Percentiles rank a stretch among this genome's conserved stretches.
These are phyloP conservation scores for Stephanodiscus minutulus DNA, from an alignment of 108 stramenopile species.

Conservation along the genomic window DNA sequence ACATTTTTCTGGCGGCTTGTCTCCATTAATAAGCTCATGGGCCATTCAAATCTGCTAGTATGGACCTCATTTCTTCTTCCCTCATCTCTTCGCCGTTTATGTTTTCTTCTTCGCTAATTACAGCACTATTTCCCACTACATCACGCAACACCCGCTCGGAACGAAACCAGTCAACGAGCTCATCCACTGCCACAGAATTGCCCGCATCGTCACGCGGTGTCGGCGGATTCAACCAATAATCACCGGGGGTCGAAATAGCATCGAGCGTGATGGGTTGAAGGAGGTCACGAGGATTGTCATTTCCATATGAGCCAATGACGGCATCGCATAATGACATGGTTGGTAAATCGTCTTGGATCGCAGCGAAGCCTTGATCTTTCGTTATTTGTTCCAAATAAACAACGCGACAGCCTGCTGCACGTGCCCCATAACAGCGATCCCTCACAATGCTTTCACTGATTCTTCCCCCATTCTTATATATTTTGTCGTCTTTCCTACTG, in stretches of 20 bases:
- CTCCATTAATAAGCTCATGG: slow-evolving; percentile 18
- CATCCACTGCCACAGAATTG: slow-evolving; percentile 51
- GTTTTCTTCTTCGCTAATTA: not conserved
- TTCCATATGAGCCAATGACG: slow-evolving; percentile 45
- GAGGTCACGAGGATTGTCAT: slow-evolving; percentile 45
- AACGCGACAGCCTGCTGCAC: slow-evolving; percentile 68
- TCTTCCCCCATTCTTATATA: not conserved
- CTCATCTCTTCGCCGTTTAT: slow-evolving; percentile 35
- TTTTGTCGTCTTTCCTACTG: not conserved
- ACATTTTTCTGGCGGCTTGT: not conserved
- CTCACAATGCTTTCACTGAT: slow-evolving; percentile 13
- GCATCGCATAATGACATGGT: slow-evolving; percentile 60
- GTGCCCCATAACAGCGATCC: slow-evolving; percentile 63
- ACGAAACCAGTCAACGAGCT: slow-evolving; percentile 48
- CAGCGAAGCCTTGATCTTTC: slow-evolving; percentile 1
- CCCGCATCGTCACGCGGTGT: slow-evolving; percentile 66
- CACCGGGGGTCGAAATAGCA: slow-evolving; percentile 80
- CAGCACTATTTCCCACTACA: slow-evolving; percentile 3
- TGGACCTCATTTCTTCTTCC: slow-evolving; percentile 57
- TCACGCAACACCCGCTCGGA: slow-evolving; percentile 23
- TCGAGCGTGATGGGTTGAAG: slow-evolving; percentile 56
- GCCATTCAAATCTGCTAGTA: slow-evolving; percentile 68
- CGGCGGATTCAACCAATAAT: slow-evolving; percentile 84
- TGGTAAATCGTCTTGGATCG: slow-evolving; percentile 25
- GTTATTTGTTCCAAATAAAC: slow-evolving; percentile 57